A percentile compares a stretch with the other conserved stretches of the same genome.
Evolutionary conservation across 2,329 filamentous ascomycete species (phyloP).

Genomic region (Fusarium drepaniforme): DNA sequence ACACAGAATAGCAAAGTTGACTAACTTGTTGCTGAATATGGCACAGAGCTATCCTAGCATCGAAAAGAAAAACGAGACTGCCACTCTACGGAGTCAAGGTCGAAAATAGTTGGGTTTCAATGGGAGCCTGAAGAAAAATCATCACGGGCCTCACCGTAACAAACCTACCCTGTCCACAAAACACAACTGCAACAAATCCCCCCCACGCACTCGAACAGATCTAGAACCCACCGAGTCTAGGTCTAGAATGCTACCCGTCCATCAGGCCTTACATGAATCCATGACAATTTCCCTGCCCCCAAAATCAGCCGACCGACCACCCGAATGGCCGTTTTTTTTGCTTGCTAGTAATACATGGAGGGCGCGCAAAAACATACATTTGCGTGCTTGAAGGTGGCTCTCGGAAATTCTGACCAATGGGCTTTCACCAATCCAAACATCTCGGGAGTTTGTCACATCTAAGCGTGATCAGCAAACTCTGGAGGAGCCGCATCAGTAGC

Average conservation of each 20-base stretch:
- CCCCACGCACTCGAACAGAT: background rate
- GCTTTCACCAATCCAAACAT: background rate
- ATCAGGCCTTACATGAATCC: background rate
- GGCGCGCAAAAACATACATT: background rate
- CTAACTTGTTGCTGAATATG: background rate
- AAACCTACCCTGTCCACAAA: background rate
- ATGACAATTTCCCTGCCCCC: background rate
- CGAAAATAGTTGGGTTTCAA: background rate
- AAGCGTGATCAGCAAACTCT: background rate
- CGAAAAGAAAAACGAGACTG: too few species aligned
- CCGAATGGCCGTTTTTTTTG: background rate
- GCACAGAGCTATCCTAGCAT: too few species aligned
- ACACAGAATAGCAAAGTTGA: background rate
- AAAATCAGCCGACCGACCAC: background rate
- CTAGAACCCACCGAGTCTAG: background rate
- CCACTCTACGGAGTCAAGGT: too few species aligned
- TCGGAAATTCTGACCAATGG: constrained; percentile 7
- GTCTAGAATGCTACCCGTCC: background rate
- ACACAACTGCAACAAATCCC: background rate
- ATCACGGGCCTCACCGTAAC: background rate
- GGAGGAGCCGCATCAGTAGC: background rate
- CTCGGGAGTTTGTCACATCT: background rate
- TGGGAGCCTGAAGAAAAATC: background rate
- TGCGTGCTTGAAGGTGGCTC: too few species aligned
- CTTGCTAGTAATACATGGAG: background rate